Evolutionary conservation across 768 basidiomycete species (phyloP).

Genomic region (Zangia roseola): DNA sequence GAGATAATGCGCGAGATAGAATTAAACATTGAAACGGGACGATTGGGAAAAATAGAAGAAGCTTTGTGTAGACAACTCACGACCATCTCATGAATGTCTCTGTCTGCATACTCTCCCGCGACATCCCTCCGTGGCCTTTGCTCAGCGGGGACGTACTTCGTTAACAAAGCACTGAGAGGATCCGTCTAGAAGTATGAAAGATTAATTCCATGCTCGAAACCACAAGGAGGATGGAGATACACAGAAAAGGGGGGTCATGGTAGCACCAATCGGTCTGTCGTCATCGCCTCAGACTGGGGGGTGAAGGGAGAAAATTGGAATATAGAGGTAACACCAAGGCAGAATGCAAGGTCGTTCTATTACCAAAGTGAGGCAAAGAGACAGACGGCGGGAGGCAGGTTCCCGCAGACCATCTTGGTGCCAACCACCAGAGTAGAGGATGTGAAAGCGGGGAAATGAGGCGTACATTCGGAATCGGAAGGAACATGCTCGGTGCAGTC

Average conservation of each 20-base stretch:
- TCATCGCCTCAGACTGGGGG: constrained; percentile 6
- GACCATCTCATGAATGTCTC: constrained; percentile 76
- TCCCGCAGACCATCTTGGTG: constrained; percentile 33
- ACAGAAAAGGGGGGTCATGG: constrained; percentile 6
- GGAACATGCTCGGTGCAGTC: constrained; percentile 73
- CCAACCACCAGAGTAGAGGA: constrained; percentile 62
- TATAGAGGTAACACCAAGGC: constrained; percentile 5
- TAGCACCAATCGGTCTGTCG: constrained; percentile 2
- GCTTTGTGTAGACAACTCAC: constrained; percentile 47
- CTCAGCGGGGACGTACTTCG: constrained; percentile 82
- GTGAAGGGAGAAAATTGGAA: background rate
- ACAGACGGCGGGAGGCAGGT: constrained; percentile 37
- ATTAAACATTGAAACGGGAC: constrained; percentile 1
- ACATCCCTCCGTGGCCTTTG: constrained; percentile 71
- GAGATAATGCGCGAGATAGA: constrained; percentile 10
- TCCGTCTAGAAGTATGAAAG: constrained; percentile 56
- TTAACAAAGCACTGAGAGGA: constrained; percentile 75
- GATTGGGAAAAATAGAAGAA: constrained; percentile 8
- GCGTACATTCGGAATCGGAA: constrained; percentile 90
- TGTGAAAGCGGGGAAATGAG: constrained; percentile 41
- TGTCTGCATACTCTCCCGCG: constrained; percentile 69
- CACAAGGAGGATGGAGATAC: background rate
- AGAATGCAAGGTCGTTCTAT: background rate
- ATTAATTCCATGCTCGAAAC: constrained; percentile 4
- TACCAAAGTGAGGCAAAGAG: constrained; percentile 24